Evolutionary conservation across 129 eudicot species (phyloP), one percentile per base, ranked within the genome.

Genomic region (Chrysanthemum seticuspe): DNA sequence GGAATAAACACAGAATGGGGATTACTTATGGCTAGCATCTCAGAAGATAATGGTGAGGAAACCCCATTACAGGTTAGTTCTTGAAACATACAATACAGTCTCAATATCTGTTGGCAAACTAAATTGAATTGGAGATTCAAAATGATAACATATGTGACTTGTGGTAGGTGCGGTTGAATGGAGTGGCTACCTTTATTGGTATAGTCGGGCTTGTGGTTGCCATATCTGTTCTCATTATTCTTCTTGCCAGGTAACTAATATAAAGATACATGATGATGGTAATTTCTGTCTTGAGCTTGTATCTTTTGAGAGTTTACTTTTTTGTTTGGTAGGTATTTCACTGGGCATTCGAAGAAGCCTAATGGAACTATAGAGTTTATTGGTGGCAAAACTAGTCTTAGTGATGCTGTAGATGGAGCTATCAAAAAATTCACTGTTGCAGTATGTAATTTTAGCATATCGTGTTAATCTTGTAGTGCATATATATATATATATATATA

Each of bases 1-100:
- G 98, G 98, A 50, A 84, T 90, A 72, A 93, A 93, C 79, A 93
- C 98, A 27, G 98, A 93, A 76, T 93, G 98, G 98, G 98, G 98
- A 72, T 76, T 93, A 78, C 95, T 93, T 60, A 93, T 93, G 98
- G 97, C 98, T 40, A 93, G 98, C 74, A 93, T 93, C 68, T 87
- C 98, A 10, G 98, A 93, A 84, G 98, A 93, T 78, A 93, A 88
- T 72, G 98, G 97, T 62, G 98, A 93, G 80, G 98, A 93, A 84
- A 93, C 98, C 64, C 98, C 98, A 14, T 84, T 93, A 78, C 98
- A 93, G 92, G 98, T 89, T 76, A 64, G 76, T 61, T 78, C 62
- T 47, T 1, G 3, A 49, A 62, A 34, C 52, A 19, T 25, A 13
- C 45, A 23, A 52, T 25, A 16, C 45, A 23, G 31, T 44, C 53